Base-by-base conservation (phyloP, 2,329 filamentous ascomycete genomes). In the Ceratocystis colombiana region DNA sequence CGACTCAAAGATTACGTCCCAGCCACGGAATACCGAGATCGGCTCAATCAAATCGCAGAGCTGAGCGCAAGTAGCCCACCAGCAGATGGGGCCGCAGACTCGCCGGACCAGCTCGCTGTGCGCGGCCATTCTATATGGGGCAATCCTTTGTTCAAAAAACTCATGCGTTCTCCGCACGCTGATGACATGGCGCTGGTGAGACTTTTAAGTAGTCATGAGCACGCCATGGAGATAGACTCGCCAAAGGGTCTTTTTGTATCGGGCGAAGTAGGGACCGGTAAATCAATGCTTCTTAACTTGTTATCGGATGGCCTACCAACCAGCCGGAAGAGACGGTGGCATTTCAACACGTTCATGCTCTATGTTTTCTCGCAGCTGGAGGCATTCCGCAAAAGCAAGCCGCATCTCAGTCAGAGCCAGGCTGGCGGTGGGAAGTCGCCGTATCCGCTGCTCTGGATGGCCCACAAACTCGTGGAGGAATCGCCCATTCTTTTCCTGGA, bases 301-400 rank as follows among this genome's bases (percentile, higher is more conserved):
- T 83, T 94, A n/a, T 88, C 88, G 15, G 86, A 90, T 64, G 88
- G 87, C 63, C 76, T 94, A 3, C 89, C 89, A 1, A 90, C 84
- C 17, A 77, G 80, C 57, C 86, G 85, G 71, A 93, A 93, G 77
- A 79, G 82, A 70, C 79, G 88, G 68, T 91, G 87, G 85, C 89
- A 93, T 72, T 94, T 91, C 75, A 90, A 90, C 73, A 90, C 88
- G 0, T 94, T 94, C 71, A 94, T 94, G 88, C 78, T 93, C 7
- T 86, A 92, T 70, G 85, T 84, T 0, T 80, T 92, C 61, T 86
- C 88, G 0, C 85, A 86, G 63, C 78, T 94, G 0, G 89, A 93
- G 71, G 77, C 80, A 12, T 80, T 88, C 57, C 79, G 89, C 71
- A 73, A 3, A 71, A 72, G 1, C 69, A 70, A 15, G 33, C 64